phyloP scores from a whole-genome alignment of 352 stramenopile species.

The Aphanomyces invadans region DNA sequence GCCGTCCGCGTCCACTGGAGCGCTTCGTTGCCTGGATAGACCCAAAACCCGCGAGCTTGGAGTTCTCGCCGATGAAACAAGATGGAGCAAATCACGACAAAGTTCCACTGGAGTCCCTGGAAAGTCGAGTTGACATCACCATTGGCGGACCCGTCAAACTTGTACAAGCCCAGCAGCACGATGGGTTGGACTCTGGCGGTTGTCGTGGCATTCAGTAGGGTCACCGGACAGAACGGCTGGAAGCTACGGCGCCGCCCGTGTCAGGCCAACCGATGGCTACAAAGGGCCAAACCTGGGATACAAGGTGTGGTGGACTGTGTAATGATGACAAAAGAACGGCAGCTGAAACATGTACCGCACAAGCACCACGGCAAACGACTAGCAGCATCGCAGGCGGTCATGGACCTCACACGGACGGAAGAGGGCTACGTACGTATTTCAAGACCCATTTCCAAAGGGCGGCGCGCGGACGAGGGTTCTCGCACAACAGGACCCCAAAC shows the following conservation, averaged over 20 bases:
- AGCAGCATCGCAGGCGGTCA: too few species aligned
- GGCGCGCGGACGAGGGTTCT: conserved; percentile 62
- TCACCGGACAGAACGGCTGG: conserved; percentile 55
- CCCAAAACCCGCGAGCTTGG: conserved; percentile 67
- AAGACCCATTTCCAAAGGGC: conserved; percentile 62
- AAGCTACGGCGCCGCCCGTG: too few species aligned
- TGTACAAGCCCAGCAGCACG: conserved; percentile 78
- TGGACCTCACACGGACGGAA: too few species aligned
- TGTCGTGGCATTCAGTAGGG: conserved; percentile 28
- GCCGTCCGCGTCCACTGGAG: background rate
- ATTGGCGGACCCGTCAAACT: conserved; percentile 68
- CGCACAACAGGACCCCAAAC: conserved; percentile 64
- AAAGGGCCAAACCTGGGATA: too few species aligned
- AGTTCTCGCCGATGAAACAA: conserved; percentile 78
- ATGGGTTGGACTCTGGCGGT: conserved; percentile 62
- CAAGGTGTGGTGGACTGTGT: conserved; percentile 46
- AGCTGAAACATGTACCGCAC: conserved; percentile 78
- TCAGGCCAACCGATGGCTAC: too few species aligned
- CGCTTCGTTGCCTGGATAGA: conserved; percentile 18
- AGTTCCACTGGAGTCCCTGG: conserved; percentile 72
- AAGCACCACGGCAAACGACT: conserved; percentile 35
- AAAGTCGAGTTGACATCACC: conserved; percentile 48
- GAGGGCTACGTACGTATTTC: conserved; percentile 79
- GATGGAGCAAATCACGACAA: conserved; percentile 69
- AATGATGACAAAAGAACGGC: conserved; percentile 68